Base-by-base conservation (phyloP, 352 stramenopile genomes). In the Phytophthora macrochlamydospora region DNA sequence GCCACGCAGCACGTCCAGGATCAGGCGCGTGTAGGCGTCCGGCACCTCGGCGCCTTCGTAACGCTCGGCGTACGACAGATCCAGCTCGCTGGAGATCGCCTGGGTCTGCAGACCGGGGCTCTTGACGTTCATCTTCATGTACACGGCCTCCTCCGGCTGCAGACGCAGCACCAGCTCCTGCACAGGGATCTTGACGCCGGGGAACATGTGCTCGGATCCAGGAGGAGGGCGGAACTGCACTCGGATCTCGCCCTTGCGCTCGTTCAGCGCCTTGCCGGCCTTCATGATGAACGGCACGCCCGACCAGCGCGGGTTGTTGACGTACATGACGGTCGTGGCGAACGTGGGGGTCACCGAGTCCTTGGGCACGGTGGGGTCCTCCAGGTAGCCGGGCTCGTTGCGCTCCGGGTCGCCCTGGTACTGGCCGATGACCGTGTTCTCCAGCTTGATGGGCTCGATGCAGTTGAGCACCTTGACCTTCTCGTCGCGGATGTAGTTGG, bases 281-380 rank as follows among this genome's bases (percentile, higher is more conserved):
- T 99, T 99, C 78, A 99, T 92, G 62, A 99, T 98, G 78, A 99
- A 99, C 28, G 97, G 98, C 24, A 99, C 98, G 40, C 97, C 97
- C 56, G 95, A 80, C 96, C 96, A 99, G 46, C 97, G 91, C 51
- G 85, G 71, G 65, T 98, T 99, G 79, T 99, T 95, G 50, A 99
- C 92, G 67, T 87, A 93, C 71, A 96, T 91, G 32, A 98, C 76
- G 44, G 82, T 79, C 1, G 89, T 95, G 5, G 91, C 91, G 75
- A 98, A 98, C 30, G 94, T 98, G n/a, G 94, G 91, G 8, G 90
- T 96, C 44, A 92, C 73, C 9, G 86, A 97, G 35, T 97, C 98
- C 58, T 98, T 93, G 28, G 92, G 85, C 50, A 99, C 98, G 0
- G 95, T 98, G 44, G 85, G 76, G 67, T 99, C 97, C 64, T 99